Evolutionary conservation across 2,329 filamentous ascomycete species (phyloP), one percentile per base, ranked within the genome.

Genomic region (Juglanconis oblonga): DNA sequence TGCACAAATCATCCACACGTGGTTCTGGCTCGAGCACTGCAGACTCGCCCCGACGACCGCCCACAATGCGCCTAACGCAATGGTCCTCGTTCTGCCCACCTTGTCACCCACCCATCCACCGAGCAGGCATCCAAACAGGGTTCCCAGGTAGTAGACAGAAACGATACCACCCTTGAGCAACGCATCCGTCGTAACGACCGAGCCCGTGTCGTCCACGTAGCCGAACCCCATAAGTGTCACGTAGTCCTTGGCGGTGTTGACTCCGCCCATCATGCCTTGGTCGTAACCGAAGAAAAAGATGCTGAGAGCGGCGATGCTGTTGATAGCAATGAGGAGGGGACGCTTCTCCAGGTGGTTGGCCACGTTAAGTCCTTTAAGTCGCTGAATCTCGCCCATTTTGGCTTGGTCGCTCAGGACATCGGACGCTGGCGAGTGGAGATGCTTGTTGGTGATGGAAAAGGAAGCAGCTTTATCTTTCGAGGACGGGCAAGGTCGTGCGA

Each of bases 281-380:
- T 84, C 81, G 66, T 82, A 82, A 44, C 80, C 87, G 66, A 88
- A 88, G 77, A 89, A 88, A 71, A 89, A 86, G 64, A 88, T 89
- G 13, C 85, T 87, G 13, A 89, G 71, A 1, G 79, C 86, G 1
- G 87, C 86, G 13, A 89, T 75, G 52, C 79, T 80, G 69, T 88
- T 88, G 71, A 89, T 82, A 42, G 81, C 81, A 59, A 86, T 77
- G 58, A 87, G 79, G 62, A 88, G 77, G 47, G 73, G 71, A 17
- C 76, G 71, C 74, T 87, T 87, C 73, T 86, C 76, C 5, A 83
- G 71, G 64, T 75, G 76, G 69, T 84, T 77, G 58, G 81, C 80
- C 10, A 85, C 74, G 71, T 67, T 67, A 45, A 62, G 53, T 56
- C 58, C 61, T 9, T 11, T 38, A 14, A 62, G 58, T 13, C 61